Conservation (phyloP, 2,329 filamentous ascomycete species). For the Aspergillus sp. region DNA sequence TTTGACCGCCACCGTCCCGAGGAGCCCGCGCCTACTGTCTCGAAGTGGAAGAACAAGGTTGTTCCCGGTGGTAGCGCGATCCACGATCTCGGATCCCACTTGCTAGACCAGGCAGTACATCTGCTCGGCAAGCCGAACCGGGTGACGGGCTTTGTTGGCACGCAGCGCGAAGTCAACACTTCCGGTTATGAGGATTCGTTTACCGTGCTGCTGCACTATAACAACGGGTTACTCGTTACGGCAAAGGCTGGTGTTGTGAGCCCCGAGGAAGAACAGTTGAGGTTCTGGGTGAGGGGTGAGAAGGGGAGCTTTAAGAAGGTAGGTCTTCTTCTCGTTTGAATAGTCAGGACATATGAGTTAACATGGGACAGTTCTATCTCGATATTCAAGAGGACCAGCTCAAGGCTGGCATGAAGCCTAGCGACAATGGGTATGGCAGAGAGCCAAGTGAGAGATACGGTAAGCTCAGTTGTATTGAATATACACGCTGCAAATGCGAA, state of each 20-base stretch:
- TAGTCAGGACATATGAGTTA: not conserved
- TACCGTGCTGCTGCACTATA: conserved; percentile 67
- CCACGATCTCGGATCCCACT: conserved; percentile 74
- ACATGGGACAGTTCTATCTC: conserved; percentile 50
- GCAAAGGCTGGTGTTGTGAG: conserved; percentile 69
- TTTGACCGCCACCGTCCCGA: conserved; percentile 72
- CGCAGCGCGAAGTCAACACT: conserved; percentile 61
- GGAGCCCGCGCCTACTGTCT: conserved; percentile 43
- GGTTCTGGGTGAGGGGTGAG: conserved; percentile 75
- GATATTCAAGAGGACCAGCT: conserved; percentile 77
- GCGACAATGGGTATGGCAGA: conserved; percentile 63
- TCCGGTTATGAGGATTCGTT: conserved; percentile 50
- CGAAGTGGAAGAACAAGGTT: conserved; percentile 67
- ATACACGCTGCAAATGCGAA: not conserved
- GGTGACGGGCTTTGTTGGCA: conserved; percentile 68
- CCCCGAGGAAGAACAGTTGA: conserved; percentile 66
- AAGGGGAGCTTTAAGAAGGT: conserved; percentile 74
- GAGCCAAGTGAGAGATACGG: conserved; percentile 62
- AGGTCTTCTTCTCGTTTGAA: not conserved
- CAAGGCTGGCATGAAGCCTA: conserved; percentile 60
- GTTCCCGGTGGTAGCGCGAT: conserved; percentile 67
- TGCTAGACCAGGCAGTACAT: conserved; percentile 72
- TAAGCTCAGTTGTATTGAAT: conserved; percentile 16
- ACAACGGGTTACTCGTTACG: conserved; percentile 62
- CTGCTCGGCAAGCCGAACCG: conserved; percentile 68